Percentiles rank a stretch among this genome's conserved stretches.
phyloP scores from a whole-genome alignment of 106 monocot species.

The Dioscorea zingiberensis region DNA sequence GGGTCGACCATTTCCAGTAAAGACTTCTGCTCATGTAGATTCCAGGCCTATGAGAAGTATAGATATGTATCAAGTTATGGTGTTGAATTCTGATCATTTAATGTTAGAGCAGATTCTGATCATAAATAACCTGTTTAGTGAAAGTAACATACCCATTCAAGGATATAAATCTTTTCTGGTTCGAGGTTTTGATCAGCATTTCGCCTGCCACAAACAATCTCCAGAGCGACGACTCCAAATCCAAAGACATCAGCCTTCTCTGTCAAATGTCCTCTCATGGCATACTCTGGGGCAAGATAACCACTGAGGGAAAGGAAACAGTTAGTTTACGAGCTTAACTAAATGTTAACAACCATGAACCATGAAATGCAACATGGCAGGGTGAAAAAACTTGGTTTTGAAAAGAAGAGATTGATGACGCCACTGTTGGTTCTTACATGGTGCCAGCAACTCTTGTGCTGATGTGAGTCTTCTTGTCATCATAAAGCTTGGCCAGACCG shows the following conservation, averaged over 20 bases:
- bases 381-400: no score
- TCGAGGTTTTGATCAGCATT: constrained; percentile 45
- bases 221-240: constrained; percentile 73
- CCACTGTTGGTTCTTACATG: constrained; percentile 37
- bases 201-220: constrained; percentile 57
- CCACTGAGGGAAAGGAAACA: constrained; percentile 30
- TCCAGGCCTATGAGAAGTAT: constrained; percentile 49
- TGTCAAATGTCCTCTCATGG: constrained; percentile 92
- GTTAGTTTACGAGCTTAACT: neutral
- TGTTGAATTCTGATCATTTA: neutral
- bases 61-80: neutral
- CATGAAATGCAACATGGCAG: no score
- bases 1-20: constrained; percentile 60
- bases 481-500: constrained; percentile 89
- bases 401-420: no score
- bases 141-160: constrained; percentile 65
- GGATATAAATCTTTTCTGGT: constrained; percentile 60
- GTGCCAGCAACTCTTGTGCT: constrained; percentile 96
- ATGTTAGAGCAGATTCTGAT: neutral
- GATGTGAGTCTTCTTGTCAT: constrained; percentile 79
- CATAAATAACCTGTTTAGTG: neutral
- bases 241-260: constrained; percentile 90
- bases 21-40: constrained; percentile 41
- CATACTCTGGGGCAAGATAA: constrained; percentile 89
- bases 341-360: no score